phyloP scores from a whole-genome alignment of 805 yeast species.

The Spathaspora boniae region DNA sequence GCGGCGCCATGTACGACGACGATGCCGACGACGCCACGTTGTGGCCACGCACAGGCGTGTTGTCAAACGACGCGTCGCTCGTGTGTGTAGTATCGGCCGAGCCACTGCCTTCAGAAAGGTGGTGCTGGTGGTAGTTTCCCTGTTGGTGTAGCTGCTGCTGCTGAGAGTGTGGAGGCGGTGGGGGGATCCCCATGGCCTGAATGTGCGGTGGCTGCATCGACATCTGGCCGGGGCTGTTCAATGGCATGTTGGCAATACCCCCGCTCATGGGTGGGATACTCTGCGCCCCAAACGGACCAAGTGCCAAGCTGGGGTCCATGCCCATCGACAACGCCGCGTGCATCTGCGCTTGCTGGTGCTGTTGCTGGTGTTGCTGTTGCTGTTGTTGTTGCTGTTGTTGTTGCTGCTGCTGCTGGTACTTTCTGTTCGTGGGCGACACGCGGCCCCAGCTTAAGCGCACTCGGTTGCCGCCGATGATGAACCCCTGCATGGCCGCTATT shows the following conservation, averaged over 20 bases:
- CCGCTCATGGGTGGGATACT: constrained; percentile 3
- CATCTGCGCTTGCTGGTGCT: constrained; percentile 26
- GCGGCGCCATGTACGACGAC: too few species aligned
- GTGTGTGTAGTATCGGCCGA: not conserved
- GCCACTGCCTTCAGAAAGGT: not conserved
- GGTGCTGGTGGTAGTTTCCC: too few species aligned
- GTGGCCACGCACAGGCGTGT: not conserved
- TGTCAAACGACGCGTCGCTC: not conserved
- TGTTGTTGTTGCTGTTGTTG: constrained; percentile 17
- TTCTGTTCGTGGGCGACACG: constrained; percentile 30
- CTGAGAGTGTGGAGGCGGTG: constrained; percentile 7
- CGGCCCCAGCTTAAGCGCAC: constrained; percentile 87
- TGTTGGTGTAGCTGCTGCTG: constrained; percentile 1
- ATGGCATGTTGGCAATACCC: too few species aligned
- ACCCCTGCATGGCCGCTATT: constrained; percentile 84
- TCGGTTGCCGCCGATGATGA: constrained; percentile 78
- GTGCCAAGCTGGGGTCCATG: constrained; percentile 32
- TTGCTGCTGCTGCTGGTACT: constrained; percentile 29
- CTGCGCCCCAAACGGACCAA: not conserved
- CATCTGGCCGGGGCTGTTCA: too few species aligned
- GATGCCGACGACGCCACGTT: not conserved
- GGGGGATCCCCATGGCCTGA: constrained; percentile 6
- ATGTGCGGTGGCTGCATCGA: constrained; percentile 13
- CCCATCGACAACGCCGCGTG: constrained; percentile 39
- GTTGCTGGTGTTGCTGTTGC: constrained; percentile 28